Evolutionary conservation across 2,329 filamentous ascomycete genomes (phyloP).

Genomic region (Microcyclosporella mali): DNA sequence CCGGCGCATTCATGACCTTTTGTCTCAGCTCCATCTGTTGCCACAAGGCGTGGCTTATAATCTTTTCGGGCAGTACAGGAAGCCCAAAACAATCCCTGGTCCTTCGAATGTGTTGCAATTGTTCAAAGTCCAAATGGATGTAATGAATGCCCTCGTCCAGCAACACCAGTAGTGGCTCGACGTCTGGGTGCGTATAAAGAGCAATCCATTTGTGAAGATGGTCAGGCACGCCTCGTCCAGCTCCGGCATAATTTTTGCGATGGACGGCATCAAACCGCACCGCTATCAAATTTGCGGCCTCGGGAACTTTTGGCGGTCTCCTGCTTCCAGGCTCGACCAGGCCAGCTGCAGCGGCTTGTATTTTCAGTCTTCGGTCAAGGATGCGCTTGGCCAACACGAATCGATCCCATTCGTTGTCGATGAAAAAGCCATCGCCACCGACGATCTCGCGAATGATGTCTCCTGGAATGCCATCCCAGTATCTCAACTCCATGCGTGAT

Average conservation of each 20-base stretch:
- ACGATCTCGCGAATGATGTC: conserved; percentile 55
- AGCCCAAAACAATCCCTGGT: conserved; percentile 49
- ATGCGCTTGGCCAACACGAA: conserved; percentile 52
- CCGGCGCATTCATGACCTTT: conserved; percentile 47
- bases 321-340: conserved; percentile 41
- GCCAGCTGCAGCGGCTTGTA: conserved; percentile 43
- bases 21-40: conserved; percentile 53
- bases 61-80: conserved; percentile 50
- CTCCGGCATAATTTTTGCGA: conserved; percentile 39
- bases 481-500: conserved; percentile 49
- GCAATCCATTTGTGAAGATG: conserved; percentile 44
- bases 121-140: conserved; percentile 54
- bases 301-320: conserved; percentile 42
- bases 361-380: conserved; percentile 46
- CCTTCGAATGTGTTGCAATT: conserved; percentile 49
- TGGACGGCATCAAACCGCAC: conserved; percentile 50
- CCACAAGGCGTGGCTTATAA: conserved; percentile 52
- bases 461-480: conserved; percentile 53
- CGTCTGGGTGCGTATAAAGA: conserved; percentile 49
- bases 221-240: conserved; percentile 37
- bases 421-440: conserved; percentile 54
- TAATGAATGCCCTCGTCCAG: conserved; percentile 56
- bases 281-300: conserved; percentile 44
- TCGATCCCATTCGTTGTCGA: conserved; percentile 52
- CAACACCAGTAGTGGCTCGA: conserved; percentile 50